phyloP scores from a whole-genome alignment of 169 alveolate genomes.

The Cyclospora cayetanensis region DNA sequence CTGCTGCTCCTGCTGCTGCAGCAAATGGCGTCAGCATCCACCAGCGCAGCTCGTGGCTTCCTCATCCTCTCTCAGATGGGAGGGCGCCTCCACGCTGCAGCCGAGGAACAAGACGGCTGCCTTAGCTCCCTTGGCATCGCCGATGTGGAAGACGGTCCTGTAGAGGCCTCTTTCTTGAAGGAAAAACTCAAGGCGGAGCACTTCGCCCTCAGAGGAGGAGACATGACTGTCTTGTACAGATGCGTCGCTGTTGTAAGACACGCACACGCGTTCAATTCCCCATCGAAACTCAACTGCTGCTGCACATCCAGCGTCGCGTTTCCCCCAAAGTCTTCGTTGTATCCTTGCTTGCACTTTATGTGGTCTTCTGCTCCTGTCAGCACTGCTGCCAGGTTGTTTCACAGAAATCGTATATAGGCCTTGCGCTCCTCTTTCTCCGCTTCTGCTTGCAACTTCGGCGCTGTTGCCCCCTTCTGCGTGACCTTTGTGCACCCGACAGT shows the following conservation, averaged over 20 bases:
- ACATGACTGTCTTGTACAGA: neutral
- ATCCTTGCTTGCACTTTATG: no score
- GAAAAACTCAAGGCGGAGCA: neutral
- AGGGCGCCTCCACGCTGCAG: neutral
- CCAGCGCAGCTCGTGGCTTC: slow-evolving; percentile 39
- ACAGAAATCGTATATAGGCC: no score
- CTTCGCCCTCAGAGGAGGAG: neutral
- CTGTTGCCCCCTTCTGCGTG: no score
- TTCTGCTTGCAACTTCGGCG: no score
- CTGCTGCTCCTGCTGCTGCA: slow-evolving; percentile 58
- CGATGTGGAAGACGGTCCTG: neutral
- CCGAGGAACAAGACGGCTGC: neutral
- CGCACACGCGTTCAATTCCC: no score
- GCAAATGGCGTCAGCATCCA: slow-evolving; percentile 22
- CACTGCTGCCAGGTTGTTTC: no score
- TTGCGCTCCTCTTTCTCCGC: no score
- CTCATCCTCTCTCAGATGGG: neutral
- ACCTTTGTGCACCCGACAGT: no score
- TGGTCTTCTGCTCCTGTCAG: no score
- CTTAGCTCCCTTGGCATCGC: neutral
- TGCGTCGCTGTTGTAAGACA: neutral
- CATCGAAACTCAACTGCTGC: no score
- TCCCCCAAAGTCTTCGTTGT: no score
- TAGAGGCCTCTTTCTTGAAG: neutral
- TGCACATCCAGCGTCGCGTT: no score